Conservation (phyloP, 169 alveolate species). For the Babesia ovis region DNA sequence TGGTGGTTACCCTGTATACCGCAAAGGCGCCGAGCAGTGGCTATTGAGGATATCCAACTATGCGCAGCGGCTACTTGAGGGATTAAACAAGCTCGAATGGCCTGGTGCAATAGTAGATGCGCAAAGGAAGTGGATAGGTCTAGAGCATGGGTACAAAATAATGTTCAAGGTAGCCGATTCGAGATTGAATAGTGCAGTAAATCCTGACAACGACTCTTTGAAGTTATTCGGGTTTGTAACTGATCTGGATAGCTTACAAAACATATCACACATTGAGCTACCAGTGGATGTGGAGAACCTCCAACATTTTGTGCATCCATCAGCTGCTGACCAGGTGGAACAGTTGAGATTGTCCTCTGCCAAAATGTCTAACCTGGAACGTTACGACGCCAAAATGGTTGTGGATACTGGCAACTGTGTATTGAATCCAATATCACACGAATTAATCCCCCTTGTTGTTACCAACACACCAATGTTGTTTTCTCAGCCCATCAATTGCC, state of each 20-base stretch:
- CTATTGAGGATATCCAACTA: constrained; percentile 82
- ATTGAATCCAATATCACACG: constrained; percentile 55
- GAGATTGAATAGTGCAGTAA: background rate
- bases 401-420: constrained; percentile 36
- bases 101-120: constrained; percentile 81
- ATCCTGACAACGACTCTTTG: background rate
- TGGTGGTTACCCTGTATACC: constrained; percentile 83
- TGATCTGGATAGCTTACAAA: constrained; percentile 3
- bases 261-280: constrained; percentile 17
- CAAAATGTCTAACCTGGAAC: constrained; percentile 48
- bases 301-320: constrained; percentile 15
- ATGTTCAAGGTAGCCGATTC: background rate
- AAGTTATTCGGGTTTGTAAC: constrained; percentile 23
- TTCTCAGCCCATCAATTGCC: constrained; percentile 34
- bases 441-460: constrained; percentile 55
- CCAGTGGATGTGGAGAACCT: constrained; percentile 12
- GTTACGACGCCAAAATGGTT: constrained; percentile 12
- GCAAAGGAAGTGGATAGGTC: constrained; percentile 90
- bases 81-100: constrained; percentile 80
- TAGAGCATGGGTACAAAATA: constrained; percentile 71
- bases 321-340: background rate
- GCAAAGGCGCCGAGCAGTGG: constrained; percentile 85
- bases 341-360: background rate
- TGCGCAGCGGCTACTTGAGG: constrained; percentile 80
- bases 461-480: constrained; percentile 50